Evolutionary conservation across 1,139 yeast genomes (phyloP), one percentile per base, ranked within the genome.

Genomic region (Wickerhamomyces sp.): DNA sequence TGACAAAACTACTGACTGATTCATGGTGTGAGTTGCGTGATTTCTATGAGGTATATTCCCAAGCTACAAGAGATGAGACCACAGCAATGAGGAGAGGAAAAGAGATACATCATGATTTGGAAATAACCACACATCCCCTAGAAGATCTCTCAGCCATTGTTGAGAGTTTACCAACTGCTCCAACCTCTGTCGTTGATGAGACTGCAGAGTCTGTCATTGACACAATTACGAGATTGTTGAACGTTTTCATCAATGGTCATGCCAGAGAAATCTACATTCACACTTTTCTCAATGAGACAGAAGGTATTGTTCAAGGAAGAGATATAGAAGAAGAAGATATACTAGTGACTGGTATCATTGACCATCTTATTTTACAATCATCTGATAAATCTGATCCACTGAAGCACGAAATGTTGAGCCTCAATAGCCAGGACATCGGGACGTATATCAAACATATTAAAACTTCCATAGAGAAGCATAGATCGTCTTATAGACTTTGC

Each of bases 181-280:
- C 40, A n/a, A 44, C 55, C 15, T 53, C 48, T 15, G 46, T 34
- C 18, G 59, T 55, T 37, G 54, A 66, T 44, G 45, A 51, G 9
- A 48, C 69, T 39, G 70, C 71, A 1, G 50, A 50, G 7, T 63
- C 11, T 6, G 7, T 9, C 3, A 30, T 18, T 23, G 37, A 41
- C 2, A 29, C 23, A 7, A 61, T 71, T 2, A 51, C 51, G 23
- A 62, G 75, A 37, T 49, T 79, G 30, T 57, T 67, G 23, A 62
- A 65, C 14, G 59, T 81, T 26, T 60, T 78, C 14, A 54, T 64
- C 6, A 62, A 61, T 10, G 79, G 85, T 0, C 75, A 75, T 47
- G 80, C 85, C 2, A 66, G 90, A 50, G 91, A 84, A 57, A 59
- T 84, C 6, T 61, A 79, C 43, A 73, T 80, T 7, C 84, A 81